Base-by-base conservation (phyloP, 2,329 filamentous ascomycete genomes). In the Xylariomycetidae sp. region DNA sequence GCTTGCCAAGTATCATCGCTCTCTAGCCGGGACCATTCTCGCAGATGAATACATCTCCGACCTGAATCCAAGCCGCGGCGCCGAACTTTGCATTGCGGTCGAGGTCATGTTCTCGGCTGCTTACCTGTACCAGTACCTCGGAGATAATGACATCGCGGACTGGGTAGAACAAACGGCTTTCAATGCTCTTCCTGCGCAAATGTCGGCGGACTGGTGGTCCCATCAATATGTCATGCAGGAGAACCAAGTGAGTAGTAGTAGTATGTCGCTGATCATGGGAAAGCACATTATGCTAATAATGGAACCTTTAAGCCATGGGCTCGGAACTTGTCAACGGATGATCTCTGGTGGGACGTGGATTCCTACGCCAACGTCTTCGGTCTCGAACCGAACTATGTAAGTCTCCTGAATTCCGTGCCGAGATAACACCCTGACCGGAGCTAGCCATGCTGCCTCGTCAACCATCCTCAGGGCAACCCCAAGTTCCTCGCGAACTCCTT, bases 201-300 rank as follows among this genome's bases (percentile, higher is more conserved):
- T 72, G n/a, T 63, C 64, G 14, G 57, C 64, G 0, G 63, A 73
- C 42, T 72, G 68, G 63, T 75, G 70, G 69, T 62, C 61, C n/a
- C 68, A 67, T 42, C 70, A 74, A 43, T 75, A 75, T 40, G 59
- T 74, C 13, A 54, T 61, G 15, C 61, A 73, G 43, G 61, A 64
- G 1, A 75, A 74, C 41, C 69, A 73, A 46, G 44, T 43, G 22
- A 10, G 39, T 36, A 10, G 20, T 12, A 23, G 12, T 17, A 10
- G 14, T 6, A 12, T n/a, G 6, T 6, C 25, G 6, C 18, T 15
- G n/a, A n/a, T n/a, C 3, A n/a, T n/a, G n/a, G n/a, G 4, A 19
- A 19, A 17, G 10, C 16, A 7, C 9, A n/a, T 4, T 18, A 3
- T 29, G 3, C 29, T 30, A n/a, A 31, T 20, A 5, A 14, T 16